Conservation (phyloP, 2,329 filamentous ascomycete species). For the Polychaeton citri region DNA sequence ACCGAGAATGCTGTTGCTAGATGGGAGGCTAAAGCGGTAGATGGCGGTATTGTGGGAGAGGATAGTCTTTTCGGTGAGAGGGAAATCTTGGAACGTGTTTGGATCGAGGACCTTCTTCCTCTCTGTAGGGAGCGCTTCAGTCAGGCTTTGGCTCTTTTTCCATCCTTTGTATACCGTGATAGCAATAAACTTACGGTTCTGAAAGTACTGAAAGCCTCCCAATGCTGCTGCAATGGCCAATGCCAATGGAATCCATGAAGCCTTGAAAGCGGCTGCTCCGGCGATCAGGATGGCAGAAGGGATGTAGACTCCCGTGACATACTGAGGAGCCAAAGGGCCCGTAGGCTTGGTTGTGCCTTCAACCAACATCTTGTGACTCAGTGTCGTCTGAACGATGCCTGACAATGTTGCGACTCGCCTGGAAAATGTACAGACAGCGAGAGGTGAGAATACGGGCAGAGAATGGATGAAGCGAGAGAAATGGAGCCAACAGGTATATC, state of each 20-base stretch:
- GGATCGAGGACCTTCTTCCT: constrained; percentile 76
- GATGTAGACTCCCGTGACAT: constrained; percentile 70
- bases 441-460: no score
- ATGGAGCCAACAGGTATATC: no score
- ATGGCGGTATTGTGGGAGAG: constrained; percentile 98
- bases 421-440: no score
- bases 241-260: constrained; percentile 62
- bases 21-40: constrained; percentile 88
- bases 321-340: constrained; percentile 44
- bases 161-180: constrained; percentile 1
- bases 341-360: constrained; percentile 12
- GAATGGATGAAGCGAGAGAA: no score
- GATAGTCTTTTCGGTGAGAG: constrained; percentile 85
- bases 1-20: constrained; percentile 67
- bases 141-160: constrained; percentile 2
- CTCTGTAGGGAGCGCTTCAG: constrained; percentile 33
- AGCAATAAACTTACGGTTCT: constrained; percentile 47
- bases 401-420: no score
- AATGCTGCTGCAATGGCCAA: constrained; percentile 52
- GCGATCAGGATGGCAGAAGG: constrained; percentile 67
- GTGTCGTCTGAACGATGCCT: no score
- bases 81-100: constrained; percentile 77
- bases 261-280: constrained; percentile 65
- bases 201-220: constrained; percentile 58
- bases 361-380: constrained; percentile 6